Percentiles rank a stretch among this genome's conserved stretches.
These are phyloP conservation scores for Monosporascus ibericus DNA, from an alignment of 2,329 filamentous ascomycete species.

Conservation along the genomic window DNA sequence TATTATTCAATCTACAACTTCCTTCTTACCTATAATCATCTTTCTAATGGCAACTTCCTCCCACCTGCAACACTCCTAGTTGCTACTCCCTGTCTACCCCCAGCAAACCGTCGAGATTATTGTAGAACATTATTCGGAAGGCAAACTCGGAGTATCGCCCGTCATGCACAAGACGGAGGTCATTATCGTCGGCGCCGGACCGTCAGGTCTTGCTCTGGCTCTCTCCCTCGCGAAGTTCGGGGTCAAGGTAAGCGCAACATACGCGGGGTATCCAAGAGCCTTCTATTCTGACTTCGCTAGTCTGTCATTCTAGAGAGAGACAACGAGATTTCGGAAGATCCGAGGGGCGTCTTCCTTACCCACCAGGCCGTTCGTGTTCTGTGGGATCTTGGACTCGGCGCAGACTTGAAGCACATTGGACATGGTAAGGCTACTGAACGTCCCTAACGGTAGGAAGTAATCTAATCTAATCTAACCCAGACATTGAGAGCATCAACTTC, in stretches of 20 bases:
- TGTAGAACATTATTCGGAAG: too few relatives aligned
- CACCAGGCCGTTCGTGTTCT: conserved; percentile 18
- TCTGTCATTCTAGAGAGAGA: conserved; percentile 19
- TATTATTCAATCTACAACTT: not conserved
- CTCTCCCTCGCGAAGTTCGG: conserved; percentile 16
- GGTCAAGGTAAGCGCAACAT: conserved; percentile 11
- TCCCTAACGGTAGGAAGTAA: not conserved
- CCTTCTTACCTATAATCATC: not conserved
- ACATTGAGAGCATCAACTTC: conserved; percentile 10
- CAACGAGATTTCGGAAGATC: conserved; percentile 15
- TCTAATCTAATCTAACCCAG: conserved; percentile 2
- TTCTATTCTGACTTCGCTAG: conserved; percentile 4
- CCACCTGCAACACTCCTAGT: too few relatives aligned
- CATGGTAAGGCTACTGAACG: conserved; percentile 10
- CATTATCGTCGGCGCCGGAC: conserved; percentile 20
- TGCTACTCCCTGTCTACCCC: not conserved
- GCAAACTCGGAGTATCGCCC: not conserved
- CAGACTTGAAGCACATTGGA: conserved; percentile 13
- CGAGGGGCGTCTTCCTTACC: conserved; percentile 17
- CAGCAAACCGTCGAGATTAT: not conserved
- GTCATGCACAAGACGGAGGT: conserved; percentile 19
- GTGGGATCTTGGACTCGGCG: conserved; percentile 16
- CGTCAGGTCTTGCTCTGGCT: conserved; percentile 16
- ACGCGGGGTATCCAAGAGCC: not conserved
- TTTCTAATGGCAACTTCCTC: too few relatives aligned